Evolutionary conservation across 1,139 yeast species (phyloP).

Genomic region (Suhomyces coccinellae): DNA sequence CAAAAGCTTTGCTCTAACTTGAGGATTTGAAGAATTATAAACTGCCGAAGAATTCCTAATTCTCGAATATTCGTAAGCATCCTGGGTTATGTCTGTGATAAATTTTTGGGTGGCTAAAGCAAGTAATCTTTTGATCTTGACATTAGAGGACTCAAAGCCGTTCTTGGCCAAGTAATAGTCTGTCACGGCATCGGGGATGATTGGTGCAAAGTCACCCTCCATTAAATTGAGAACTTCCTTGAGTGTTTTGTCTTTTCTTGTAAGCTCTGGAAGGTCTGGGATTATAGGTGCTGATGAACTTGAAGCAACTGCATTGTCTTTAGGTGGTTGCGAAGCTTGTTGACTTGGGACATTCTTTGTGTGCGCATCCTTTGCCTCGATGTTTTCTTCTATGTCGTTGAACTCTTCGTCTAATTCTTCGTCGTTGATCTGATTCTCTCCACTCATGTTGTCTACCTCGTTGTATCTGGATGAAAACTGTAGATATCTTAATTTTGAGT

Average conservation of each 20-base stretch:
- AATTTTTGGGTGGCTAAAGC: conserved; percentile 97
- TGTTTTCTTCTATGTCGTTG: conserved; percentile 17
- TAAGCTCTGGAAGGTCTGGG: conserved; percentile 66
- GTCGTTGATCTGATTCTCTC: conserved; percentile 14
- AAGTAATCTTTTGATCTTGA: conserved; percentile 76
- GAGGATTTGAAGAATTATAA: conserved; percentile 82
- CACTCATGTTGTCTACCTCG: conserved; percentile 7
- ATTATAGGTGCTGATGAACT: conserved; percentile 14
- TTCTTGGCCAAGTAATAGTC: conserved; percentile 88
- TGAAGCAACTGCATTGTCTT: conserved; percentile 6
- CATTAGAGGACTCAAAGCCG: conserved; percentile 82
- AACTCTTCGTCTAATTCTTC: conserved; percentile 36
- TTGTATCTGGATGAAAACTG: neutral
- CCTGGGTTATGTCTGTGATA: conserved; percentile 90
- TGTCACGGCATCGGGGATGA: conserved; percentile 97
- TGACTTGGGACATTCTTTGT: neutral
- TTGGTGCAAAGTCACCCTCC: conserved; percentile 90
- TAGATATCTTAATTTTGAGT: neutral
- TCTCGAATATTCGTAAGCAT: conserved; percentile 92
- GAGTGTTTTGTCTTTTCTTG: conserved; percentile 83
- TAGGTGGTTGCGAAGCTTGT: neutral
- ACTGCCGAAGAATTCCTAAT: conserved; percentile 84
- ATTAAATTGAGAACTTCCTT: conserved; percentile 82
- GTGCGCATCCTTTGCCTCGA: neutral
- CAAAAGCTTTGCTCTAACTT: conserved; percentile 77